Evolutionary conservation across 1,284 basidiomycete genomes (phyloP), one percentile per base, ranked within the genome.

Genomic region (Leccinum subrobustum): DNA sequence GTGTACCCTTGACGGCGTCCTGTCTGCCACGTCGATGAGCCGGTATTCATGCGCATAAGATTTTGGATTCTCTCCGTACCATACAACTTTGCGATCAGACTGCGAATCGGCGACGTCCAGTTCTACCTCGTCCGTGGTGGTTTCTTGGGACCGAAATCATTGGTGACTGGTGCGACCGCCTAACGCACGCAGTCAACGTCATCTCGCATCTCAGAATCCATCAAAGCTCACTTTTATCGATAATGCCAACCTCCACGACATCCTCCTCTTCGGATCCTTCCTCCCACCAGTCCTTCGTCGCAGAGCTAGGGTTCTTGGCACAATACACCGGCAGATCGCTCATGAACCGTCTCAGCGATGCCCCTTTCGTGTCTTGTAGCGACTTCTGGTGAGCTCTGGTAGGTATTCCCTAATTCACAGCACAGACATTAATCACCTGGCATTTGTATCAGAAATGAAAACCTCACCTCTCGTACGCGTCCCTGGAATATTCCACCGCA

Each of bases 91-190:
- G 89, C 83, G 76, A 99, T 97, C 54, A 95, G 83, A 31, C 82
- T 86, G 37, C 90, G 86, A 66, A 98, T 92, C 2, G 95, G 93
- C 0, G 84, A 85, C 3, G 95, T 92, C 87, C 96, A 96, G 77
- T 98, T 31, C 96, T 35, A 97, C 90, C 68, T 92, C 91, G 31
- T 92, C 90, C 0, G 90, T 91, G 6, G 80, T 75, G 78, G 37
- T 92, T 92, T 79, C 82, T 89, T 1, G 91, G 90, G 53, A 92
- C 89, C 8, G 88, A 85, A 60, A 92, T 86, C 85, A 91, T 88
- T 14, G 90, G 90, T 48, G 88, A 86, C 74, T 91, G 88, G 74
- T 84, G 81, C 27, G 88, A 82, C 42, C 85, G 68, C 79, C 88
- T 89, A 55, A 52, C 60, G 33, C 52, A 59, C 1, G 57, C 1